Evolutionary conservation across 805 yeast species (phyloP).

Genomic region (Candida ortonii): DNA sequence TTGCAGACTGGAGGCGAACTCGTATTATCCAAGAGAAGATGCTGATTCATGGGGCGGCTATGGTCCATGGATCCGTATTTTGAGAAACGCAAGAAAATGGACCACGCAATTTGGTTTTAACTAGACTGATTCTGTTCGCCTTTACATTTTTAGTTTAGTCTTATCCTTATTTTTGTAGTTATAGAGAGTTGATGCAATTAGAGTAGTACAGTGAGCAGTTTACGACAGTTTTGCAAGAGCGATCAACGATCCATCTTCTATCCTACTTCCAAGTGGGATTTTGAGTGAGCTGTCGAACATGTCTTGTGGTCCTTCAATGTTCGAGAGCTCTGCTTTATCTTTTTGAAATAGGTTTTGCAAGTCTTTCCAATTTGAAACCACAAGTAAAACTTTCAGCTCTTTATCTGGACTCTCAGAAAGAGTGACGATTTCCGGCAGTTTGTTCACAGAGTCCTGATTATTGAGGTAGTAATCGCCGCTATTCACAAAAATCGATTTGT

Average conservation of each 20-base stretch:
- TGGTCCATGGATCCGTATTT: constrained; percentile 95
- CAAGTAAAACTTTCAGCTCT: constrained; percentile 40
- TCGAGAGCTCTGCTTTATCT: constrained; percentile 50
- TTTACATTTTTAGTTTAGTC: no score
- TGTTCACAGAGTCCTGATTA: constrained; percentile 19
- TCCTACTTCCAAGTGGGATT: constrained; percentile 54
- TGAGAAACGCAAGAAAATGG: constrained; percentile 93
- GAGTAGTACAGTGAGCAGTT: constrained; percentile 15
- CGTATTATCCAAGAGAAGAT: constrained; percentile 74
- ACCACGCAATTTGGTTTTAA: no score
- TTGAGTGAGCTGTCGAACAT: constrained; percentile 62
- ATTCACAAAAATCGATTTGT: constrained; percentile 60
- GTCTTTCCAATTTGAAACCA: constrained; percentile 64
- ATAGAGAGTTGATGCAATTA: no score
- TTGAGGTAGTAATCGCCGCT: constrained; percentile 61
- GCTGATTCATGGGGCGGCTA: constrained; percentile 69
- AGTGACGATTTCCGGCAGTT: constrained; percentile 2
- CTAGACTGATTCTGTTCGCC: no score
- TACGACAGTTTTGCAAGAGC: constrained; percentile 42
- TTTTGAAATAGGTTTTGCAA: constrained; percentile 48
- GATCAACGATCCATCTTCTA: constrained; percentile 71
- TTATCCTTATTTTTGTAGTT: no score
- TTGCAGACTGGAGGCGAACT: constrained; percentile 80
- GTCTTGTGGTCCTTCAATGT: constrained; percentile 51
- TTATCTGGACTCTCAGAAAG: no score